A percentile compares a stretch with the other conserved stretches of the same genome.
Conservation (phyloP, 2,329 filamentous ascomycete genomes). For the Aureobasidium sp. region DNA sequence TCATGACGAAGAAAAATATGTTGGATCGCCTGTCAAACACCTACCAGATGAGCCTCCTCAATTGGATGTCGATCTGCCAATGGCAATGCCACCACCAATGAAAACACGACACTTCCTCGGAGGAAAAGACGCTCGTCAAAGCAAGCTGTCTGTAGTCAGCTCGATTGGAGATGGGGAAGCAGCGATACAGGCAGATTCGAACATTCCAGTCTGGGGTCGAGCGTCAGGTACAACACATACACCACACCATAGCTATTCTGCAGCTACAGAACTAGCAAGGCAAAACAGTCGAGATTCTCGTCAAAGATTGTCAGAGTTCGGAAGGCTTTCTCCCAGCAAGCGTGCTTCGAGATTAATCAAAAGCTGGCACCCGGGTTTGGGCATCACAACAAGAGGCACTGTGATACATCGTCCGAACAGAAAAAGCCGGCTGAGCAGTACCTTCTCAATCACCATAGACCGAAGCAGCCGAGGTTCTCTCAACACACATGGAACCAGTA, state of each 20-base stretch:
- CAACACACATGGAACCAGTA: slow-evolving; percentile 33
- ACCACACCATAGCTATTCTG: slow-evolving; percentile 38
- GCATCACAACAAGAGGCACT: slow-evolving; percentile 17
- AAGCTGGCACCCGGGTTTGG: slow-evolving; percentile 14
- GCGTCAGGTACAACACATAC: slow-evolving; percentile 31
- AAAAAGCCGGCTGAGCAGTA: slow-evolving; percentile 20
- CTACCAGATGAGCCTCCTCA: slow-evolving; percentile 33
- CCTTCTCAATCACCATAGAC: slow-evolving; percentile 23
- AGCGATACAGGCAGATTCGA: slow-evolving; percentile 31
- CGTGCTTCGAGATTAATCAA: slow-evolving; percentile 24
- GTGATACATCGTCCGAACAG: slow-evolving; percentile 25
- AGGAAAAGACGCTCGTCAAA: neutral
- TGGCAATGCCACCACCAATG: slow-evolving; percentile 16
- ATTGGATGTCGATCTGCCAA: slow-evolving; percentile 29
- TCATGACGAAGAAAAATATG: slow-evolving; percentile 8
- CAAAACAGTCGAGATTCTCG: slow-evolving; percentile 6
- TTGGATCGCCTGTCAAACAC: slow-evolving; percentile 1
- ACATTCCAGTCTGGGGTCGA: slow-evolving; percentile 34
- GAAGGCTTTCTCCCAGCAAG: slow-evolving; percentile 25
- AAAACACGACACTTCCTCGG: neutral
- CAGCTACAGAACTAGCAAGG: slow-evolving; percentile 33
- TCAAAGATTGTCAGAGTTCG: slow-evolving; percentile 26
- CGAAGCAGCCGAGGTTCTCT: slow-evolving; percentile 32
- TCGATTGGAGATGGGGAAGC: slow-evolving; percentile 35
- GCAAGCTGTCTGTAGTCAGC: slow-evolving; percentile 27